These are phyloP conservation scores for Polychytrium aggregatum DNA, from an alignment of 192 early-diverging fungal species.

Conservation along the genomic window DNA sequence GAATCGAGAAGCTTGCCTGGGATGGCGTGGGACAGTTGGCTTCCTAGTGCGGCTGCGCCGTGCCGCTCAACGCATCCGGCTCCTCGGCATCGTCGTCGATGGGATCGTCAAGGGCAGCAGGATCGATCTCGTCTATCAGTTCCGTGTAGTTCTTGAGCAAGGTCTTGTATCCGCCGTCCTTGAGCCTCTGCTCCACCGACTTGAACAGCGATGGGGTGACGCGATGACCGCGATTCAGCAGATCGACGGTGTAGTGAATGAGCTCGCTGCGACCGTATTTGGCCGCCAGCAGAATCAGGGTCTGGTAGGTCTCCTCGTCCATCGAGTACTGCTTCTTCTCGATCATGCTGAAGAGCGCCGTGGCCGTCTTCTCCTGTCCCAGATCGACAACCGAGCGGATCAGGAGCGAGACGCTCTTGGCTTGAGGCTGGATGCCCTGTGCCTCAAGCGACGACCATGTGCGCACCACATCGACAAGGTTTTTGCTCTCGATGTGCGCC, in stretches of 20 bases:
- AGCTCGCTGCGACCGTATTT: slow-evolving; percentile 8
- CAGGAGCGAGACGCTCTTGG: neutral
- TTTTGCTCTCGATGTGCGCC: neutral
- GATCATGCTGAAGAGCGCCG: slow-evolving; percentile 4
- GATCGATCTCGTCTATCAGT: slow-evolving; percentile 2
- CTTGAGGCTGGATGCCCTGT: neutral
- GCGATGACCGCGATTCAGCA: slow-evolving; percentile 7
- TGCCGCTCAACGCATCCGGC: too few relatives aligned
- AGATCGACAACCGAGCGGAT: neutral
- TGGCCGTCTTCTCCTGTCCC: slow-evolving; percentile 6
- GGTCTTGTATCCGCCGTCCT: neutral
- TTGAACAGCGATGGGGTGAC: neutral
- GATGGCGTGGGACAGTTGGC: too few relatives aligned
- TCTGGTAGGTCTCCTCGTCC: slow-evolving; percentile 5
- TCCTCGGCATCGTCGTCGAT: too few relatives aligned
- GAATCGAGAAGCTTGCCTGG: too few relatives aligned
- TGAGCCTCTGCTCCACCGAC: neutral
- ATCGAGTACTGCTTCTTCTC: slow-evolving; percentile 7
- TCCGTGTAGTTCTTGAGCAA: neutral
- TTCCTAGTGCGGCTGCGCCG: too few relatives aligned
- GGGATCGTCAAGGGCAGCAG: neutral
- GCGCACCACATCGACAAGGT: slow-evolving; percentile 13
- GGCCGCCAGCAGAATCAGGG: slow-evolving; percentile 1
- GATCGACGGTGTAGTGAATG: slow-evolving; percentile 13
- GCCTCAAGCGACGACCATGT: slow-evolving; percentile 11